Evolutionary conservation across 805 yeast species (phyloP).

Genomic region (Cyberlindnera galapagoensis): DNA sequence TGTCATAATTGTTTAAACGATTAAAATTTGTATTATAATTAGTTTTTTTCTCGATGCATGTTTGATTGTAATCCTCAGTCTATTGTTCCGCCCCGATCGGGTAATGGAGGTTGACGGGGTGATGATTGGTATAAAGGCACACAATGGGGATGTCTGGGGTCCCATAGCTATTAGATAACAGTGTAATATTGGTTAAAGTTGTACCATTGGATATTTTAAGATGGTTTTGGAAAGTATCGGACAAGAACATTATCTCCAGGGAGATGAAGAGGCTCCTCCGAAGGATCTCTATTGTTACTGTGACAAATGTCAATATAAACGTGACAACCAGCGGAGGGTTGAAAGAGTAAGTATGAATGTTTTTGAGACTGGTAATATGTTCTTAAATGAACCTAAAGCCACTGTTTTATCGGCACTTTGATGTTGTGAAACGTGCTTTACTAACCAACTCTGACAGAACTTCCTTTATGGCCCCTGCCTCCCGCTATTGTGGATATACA

Average conservation of each 20-base stretch:
- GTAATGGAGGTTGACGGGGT: slow-evolving; percentile 6
- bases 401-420: no score
- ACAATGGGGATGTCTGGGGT: no score
- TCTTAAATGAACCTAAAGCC: no score
- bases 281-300: slow-evolving; percentile 19
- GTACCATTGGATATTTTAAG: no score
- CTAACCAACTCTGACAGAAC: slow-evolving; percentile 12
- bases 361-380: no score
- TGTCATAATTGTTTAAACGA: no score
- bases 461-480: slow-evolving; percentile 18
- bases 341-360: slow-evolving; percentile 10
- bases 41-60: no score
- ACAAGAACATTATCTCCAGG: not conserved
- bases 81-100: slow-evolving; percentile 18
- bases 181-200: no score
- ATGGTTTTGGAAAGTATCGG: not conserved
- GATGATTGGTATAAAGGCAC: not conserved
- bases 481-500: slow-evolving; percentile 18
- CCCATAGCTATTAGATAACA: no score
- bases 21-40: no score
- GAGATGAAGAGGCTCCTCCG: slow-evolving; percentile 5
- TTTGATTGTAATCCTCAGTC: no score
- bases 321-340: slow-evolving; percentile 7
- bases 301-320: slow-evolving; percentile 14
- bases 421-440: no score